These are phyloP conservation scores for Aquanectria penicillioides DNA, from an alignment of 2,329 filamentous ascomycete species.

Conservation along the genomic window DNA sequence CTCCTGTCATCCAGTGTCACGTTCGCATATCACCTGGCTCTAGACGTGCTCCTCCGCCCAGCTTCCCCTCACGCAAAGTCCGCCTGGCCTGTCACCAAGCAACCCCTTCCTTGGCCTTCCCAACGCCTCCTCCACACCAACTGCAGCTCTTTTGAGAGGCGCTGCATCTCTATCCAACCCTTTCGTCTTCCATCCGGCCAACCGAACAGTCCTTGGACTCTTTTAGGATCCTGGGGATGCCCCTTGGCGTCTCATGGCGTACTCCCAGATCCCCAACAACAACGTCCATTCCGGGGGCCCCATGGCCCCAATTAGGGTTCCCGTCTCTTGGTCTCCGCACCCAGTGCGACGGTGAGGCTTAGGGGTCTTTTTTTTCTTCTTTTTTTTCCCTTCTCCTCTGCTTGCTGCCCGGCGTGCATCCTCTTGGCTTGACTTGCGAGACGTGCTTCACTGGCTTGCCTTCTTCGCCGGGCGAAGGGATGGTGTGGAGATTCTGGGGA, in stretches of 20 bases:
- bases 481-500: conserved; percentile 40
- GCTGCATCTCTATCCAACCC: background rate
- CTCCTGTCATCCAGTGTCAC: conserved; percentile 13
- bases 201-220: background rate
- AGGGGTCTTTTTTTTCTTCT: background rate
- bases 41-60: background rate
- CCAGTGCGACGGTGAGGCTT: conserved; percentile 30
- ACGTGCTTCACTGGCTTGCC: no score
- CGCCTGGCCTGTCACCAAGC: background rate
- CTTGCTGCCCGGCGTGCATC: background rate
- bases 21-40: conserved; percentile 16
- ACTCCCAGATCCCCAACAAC: conserved; percentile 20
- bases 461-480: conserved; percentile 39
- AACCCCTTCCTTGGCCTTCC: background rate
- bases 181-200: background rate
- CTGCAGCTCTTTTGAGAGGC: background rate
- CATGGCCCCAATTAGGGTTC: conserved; percentile 21
- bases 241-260: background rate
- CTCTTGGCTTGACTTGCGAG: no score
- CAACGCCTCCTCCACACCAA: no score
- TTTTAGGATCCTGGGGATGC: conserved; percentile 8
- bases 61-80: background rate
- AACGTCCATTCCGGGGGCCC: conserved; percentile 13
- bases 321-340: conserved; percentile 22
- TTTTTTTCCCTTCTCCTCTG: background rate